Evolutionary conservation across 495 filamentous ascomycete genomes (phyloP).

Genomic region (Trichoderma virens): DNA sequence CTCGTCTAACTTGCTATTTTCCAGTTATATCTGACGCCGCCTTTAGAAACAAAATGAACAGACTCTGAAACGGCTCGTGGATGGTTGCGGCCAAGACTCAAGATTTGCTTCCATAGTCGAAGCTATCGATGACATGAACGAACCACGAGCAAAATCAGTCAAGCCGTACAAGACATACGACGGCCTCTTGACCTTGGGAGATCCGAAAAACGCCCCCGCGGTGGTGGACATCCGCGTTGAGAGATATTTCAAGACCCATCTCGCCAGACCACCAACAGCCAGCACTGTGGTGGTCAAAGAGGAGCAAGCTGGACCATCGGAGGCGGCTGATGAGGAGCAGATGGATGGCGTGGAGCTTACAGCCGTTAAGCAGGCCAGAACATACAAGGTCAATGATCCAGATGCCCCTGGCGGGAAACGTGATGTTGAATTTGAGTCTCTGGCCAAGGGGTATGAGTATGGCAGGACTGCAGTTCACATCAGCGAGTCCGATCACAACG

Average conservation of each 20-base stretch:
- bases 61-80: constrained; percentile 52
- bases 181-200: constrained; percentile 72
- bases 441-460: constrained; percentile 91
- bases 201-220: constrained; percentile 63
- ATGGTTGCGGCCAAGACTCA: constrained; percentile 50
- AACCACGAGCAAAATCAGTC: constrained; percentile 64
- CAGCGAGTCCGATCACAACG: constrained; percentile 69
- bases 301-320: constrained; percentile 36
- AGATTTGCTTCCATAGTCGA: constrained; percentile 76
- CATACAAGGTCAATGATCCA: constrained; percentile 73
- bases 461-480: constrained; percentile 88
- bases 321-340: constrained; percentile 35
- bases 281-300: constrained; percentile 60
- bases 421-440: constrained; percentile 74
- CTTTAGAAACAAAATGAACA: constrained; percentile 51
- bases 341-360: constrained; percentile 37
- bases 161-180: constrained; percentile 70
- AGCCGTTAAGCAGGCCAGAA: constrained; percentile 60
- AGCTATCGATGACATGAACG: constrained; percentile 64
- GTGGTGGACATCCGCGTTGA: constrained; percentile 81
- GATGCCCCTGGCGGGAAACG: constrained; percentile 68
- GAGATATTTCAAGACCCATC: constrained; percentile 76
- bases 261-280: constrained; percentile 64
- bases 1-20: background rate
- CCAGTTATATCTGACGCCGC: background rate